phyloP scores from a whole-genome alignment of 345 rosid species.

The Salix brachista region DNA sequence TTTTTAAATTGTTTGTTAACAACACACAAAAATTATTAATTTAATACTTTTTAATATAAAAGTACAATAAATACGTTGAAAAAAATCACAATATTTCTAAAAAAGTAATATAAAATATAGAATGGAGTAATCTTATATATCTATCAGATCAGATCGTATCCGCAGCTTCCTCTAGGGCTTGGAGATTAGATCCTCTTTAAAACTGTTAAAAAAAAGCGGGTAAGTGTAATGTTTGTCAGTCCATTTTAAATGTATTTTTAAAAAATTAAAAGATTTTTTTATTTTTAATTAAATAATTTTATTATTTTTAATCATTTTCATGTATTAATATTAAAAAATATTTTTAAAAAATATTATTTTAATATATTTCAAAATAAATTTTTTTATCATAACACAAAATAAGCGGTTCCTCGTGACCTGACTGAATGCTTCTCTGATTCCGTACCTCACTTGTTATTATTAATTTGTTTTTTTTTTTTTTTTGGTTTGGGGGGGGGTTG shows the following conservation, averaged over 20 bases:
- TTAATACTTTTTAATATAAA: too few relatives aligned
- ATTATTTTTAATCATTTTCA: too few relatives aligned
- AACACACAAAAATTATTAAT: too few relatives aligned
- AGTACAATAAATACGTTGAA: too few relatives aligned
- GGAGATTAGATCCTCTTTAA: constrained; percentile 25
- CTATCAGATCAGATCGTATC: background rate
- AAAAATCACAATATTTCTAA: background rate
- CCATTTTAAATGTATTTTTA: too few relatives aligned
- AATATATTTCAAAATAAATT: too few relatives aligned
- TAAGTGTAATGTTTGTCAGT: too few relatives aligned
- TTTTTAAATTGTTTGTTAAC: too few relatives aligned
- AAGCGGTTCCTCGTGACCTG: background rate
- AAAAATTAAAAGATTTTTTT: too few relatives aligned
- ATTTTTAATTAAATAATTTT: too few relatives aligned
- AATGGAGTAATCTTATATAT: constrained; percentile 2
- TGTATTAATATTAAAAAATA: too few relatives aligned
- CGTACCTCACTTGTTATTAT: background rate
- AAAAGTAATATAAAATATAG: background rate
- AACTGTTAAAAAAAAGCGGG: background rate
- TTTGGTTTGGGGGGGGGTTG: background rate
- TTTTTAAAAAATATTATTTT: too few relatives aligned
- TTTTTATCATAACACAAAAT: background rate
- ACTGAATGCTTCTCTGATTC: constrained; percentile 10
- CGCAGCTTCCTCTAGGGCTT: constrained; percentile 27
- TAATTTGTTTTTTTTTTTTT: background rate